Percentiles rank a stretch among this genome's conserved stretches.
These are phyloP conservation scores for Aspergillus indologenus DNA, from an alignment of 495 filamentous ascomycete genomes.

Conservation along the genomic window DNA sequence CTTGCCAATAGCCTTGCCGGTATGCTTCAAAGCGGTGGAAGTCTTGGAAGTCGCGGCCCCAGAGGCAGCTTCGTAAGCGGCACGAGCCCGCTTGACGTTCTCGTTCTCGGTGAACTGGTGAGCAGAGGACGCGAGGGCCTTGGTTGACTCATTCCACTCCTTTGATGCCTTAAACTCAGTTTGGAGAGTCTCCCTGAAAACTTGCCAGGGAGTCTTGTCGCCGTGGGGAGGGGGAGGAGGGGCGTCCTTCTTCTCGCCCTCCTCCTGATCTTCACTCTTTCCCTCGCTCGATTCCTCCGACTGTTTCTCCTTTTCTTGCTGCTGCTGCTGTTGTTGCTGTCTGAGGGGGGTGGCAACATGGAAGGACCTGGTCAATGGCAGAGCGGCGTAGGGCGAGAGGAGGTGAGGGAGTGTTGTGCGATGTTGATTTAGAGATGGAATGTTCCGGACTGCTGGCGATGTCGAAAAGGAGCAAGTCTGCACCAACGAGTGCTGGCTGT, in stretches of 20 bases:
- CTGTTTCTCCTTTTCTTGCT: constrained; percentile 45
- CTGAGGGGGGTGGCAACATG: constrained; percentile 35
- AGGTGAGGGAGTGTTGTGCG: constrained; percentile 28
- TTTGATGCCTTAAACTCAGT: constrained; percentile 94
- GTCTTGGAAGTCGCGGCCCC: constrained; percentile 71
- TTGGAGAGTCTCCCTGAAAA: constrained; percentile 93
- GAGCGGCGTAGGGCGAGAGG: constrained; percentile 38
- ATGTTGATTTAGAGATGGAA: constrained; percentile 12
- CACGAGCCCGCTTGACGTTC: constrained; percentile 78
- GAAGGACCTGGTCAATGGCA: constrained; percentile 43
- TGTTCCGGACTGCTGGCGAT: constrained; percentile 13
- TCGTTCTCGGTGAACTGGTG: constrained; percentile 94
- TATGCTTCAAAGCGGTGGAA: constrained; percentile 74
- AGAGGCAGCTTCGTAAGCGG: constrained; percentile 80
- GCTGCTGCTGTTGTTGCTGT: constrained; percentile 41
- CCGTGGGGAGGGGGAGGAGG: constrained; percentile 89
- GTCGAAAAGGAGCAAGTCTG: constrained; percentile 37
- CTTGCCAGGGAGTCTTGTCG: constrained; percentile 96
- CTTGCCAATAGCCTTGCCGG: constrained; percentile 81
- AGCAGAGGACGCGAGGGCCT: constrained; percentile 81
- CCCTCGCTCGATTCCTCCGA: constrained; percentile 46
- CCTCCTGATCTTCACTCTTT: constrained; percentile 42
- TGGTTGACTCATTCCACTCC: constrained; percentile 98
- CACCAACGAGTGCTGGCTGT: constrained; percentile 56
- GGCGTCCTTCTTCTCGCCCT: constrained; percentile 67